phyloP scores from a whole-genome alignment of 1,139 yeast species.

The Ogataea hybrid region DNA sequence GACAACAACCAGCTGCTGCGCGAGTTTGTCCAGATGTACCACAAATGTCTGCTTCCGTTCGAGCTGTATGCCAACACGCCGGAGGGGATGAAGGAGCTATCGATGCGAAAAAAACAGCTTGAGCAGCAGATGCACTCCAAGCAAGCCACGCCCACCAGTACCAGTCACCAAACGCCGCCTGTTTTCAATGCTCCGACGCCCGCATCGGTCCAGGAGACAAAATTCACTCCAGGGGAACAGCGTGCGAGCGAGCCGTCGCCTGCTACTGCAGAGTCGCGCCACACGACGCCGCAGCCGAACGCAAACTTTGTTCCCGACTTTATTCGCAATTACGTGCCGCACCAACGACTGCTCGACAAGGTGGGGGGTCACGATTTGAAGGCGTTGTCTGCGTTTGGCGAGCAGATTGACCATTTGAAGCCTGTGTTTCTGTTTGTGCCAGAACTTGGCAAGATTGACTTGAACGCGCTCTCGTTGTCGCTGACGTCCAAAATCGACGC shows the following conservation, averaged over 20 bases:
- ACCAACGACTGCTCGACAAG: constrained; percentile 52
- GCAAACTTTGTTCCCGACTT: constrained; percentile 41
- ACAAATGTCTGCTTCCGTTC: constrained; percentile 62
- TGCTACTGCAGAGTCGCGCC: constrained; percentile 6
- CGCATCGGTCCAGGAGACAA: neutral
- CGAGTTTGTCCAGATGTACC: constrained; percentile 62
- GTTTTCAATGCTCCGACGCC: constrained; percentile 5
- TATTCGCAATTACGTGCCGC: constrained; percentile 66
- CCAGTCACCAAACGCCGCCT: constrained; percentile 8
- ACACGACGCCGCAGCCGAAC: constrained; percentile 18
- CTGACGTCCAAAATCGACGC: constrained; percentile 56
- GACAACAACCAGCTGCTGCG: constrained; percentile 41
- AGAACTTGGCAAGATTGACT: constrained; percentile 78
- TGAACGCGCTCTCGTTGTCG: constrained; percentile 79
- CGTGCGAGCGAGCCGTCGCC: constrained; percentile 1
- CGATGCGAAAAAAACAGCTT: constrained; percentile 47
- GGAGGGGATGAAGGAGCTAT: constrained; percentile 64
- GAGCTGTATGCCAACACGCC: constrained; percentile 70
- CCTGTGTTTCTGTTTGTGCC: constrained; percentile 89
- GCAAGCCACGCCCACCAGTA: constrained; percentile 1
- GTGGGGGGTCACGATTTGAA: constrained; percentile 73
- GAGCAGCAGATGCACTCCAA: constrained; percentile 36
- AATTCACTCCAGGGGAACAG: neutral
- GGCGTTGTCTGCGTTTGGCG: constrained; percentile 65
- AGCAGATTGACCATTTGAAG: constrained; percentile 74